Evolutionary conservation across 805 yeast genomes (phyloP).

Genomic region (Zygosaccharomyces kombuchaensis): DNA sequence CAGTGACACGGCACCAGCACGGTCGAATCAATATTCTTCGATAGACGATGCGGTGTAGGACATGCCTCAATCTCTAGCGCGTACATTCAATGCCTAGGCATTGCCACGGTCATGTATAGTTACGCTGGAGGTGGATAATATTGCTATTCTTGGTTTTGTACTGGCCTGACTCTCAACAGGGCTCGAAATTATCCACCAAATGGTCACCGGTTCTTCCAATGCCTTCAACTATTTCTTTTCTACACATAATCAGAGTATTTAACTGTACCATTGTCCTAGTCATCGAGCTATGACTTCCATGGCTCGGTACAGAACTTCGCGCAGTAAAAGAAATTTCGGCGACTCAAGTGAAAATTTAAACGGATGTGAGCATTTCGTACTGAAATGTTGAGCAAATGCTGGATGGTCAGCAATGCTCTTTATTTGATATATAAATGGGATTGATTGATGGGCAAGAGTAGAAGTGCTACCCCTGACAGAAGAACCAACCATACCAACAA

Average conservation of each 20-base stretch:
- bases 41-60: no score
- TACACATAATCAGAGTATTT: not conserved
- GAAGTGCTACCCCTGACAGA: constrained; percentile 5
- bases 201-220: no score
- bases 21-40: no score
- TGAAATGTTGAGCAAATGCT: constrained; percentile 8
- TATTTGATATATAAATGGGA: not conserved
- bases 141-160: no score
- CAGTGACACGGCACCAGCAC: no score
- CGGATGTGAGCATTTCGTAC: not conserved
- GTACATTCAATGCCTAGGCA: no score
- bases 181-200: no score
- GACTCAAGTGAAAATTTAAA: constrained; percentile 3
- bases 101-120: no score
- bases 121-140: no score
- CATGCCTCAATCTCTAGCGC: no score
- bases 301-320: not conserved
- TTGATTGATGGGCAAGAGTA: constrained; percentile 3
- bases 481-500: not conserved
- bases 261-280: not conserved
- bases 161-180: no score
- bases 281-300: constrained; percentile 3
- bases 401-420: constrained; percentile 13
- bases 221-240: no score
- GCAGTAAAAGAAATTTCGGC: not conserved